These are phyloP conservation scores for Tuber borchii DNA, from an alignment of 495 filamentous ascomycete genomes.

Conservation along the genomic window DNA sequence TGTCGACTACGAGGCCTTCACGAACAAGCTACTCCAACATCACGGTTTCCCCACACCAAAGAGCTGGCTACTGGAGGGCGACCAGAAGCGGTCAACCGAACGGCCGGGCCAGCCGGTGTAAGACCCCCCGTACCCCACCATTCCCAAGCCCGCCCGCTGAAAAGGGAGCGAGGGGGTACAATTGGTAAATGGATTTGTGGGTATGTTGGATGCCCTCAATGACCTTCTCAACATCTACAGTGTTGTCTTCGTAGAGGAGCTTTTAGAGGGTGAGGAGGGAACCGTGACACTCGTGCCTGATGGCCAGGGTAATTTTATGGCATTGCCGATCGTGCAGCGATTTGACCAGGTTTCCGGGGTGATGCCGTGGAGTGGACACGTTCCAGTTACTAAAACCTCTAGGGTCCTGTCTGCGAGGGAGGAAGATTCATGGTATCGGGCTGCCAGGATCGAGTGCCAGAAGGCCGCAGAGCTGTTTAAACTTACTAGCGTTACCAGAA, in stretches of 20 bases:
- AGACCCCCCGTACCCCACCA: background rate
- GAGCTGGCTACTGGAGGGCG: background rate
- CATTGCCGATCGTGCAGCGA: background rate
- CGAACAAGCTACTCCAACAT: background rate
- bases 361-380: background rate
- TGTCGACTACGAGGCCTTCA: background rate
- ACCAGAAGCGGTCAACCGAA: background rate
- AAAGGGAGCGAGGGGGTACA: background rate
- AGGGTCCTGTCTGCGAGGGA: background rate
- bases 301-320: background rate
- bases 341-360: background rate
- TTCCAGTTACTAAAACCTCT: background rate
- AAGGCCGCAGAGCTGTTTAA: background rate
- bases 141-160: background rate
- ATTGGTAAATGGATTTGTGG: background rate
- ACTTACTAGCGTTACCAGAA: background rate
- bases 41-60: background rate
- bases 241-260: background rate
- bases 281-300: background rate
- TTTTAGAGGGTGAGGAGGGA: background rate
- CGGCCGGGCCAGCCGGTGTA: background rate
- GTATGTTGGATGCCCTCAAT: background rate
- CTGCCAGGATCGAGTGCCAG: background rate
- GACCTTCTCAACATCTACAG: background rate
- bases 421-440: background rate